Evolutionary conservation across 768 basidiomycete species (phyloP).

Genomic region (Sporobolomyces roseus): DNA sequence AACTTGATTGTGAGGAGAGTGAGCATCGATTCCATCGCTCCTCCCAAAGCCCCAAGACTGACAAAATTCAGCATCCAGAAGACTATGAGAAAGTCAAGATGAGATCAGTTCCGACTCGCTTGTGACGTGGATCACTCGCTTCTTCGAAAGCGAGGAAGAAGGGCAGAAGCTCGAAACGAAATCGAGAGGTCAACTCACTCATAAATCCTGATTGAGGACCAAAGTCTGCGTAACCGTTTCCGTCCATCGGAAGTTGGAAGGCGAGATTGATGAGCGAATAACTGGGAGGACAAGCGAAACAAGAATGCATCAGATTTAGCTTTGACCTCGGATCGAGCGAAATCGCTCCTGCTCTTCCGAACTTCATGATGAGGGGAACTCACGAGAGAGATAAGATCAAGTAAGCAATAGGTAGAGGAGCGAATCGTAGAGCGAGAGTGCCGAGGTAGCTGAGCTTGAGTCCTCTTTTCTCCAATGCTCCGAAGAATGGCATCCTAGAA

Average conservation of each 20-base stretch:
- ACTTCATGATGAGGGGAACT: too few relatives aligned
- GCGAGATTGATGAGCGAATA: conserved; percentile 46
- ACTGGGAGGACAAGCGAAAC: conserved; percentile 15
- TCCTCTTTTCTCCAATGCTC: conserved; percentile 1
- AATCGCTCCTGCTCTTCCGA: too few relatives aligned
- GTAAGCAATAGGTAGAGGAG: conserved; percentile 37
- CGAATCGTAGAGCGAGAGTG: conserved; percentile 22
- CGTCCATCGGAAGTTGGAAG: conserved; percentile 45
- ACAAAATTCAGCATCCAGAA: conserved; percentile 49
- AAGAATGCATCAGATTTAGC: too few relatives aligned
- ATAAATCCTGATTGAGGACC: conserved; percentile 34
- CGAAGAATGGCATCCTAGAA: conserved; percentile 23
- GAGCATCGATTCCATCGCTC: conserved; percentile 47
- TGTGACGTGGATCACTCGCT: too few relatives aligned
- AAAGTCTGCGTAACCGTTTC: conserved; percentile 40
- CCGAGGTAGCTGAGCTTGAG: neutral
- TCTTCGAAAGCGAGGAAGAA: too few relatives aligned
- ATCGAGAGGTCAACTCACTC: too few relatives aligned
- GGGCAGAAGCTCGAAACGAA: too few relatives aligned
- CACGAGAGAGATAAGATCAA: conserved; percentile 46
- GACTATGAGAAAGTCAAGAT: too few relatives aligned
- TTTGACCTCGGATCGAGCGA: too few relatives aligned
- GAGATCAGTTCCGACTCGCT: too few relatives aligned
- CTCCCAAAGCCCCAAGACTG: conserved; percentile 45
- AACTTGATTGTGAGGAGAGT: conserved; percentile 26